Evolutionary conservation across 2,329 filamentous ascomycete species (phyloP).

Genomic region (Mariannaea sp.): DNA sequence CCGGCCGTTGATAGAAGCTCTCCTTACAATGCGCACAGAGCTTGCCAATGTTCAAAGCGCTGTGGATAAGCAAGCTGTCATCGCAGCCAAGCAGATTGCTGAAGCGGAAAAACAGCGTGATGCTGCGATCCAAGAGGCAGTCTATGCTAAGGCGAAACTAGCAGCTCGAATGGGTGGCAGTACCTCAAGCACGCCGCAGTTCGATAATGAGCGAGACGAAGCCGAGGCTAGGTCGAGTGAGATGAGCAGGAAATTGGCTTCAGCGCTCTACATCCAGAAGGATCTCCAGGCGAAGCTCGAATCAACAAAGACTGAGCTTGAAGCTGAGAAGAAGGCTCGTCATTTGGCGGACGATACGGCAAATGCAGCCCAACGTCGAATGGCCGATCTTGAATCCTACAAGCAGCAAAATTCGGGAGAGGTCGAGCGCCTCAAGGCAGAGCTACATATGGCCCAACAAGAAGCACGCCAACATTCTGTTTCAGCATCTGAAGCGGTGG

Average conservation of each 20-base stretch:
- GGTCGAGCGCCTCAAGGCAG: conserved; percentile 81
- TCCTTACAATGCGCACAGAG: conserved; percentile 89
- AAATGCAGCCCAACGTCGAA: conserved; percentile 79
- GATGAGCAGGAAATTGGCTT: conserved; percentile 80
- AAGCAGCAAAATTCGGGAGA: conserved; percentile 84
- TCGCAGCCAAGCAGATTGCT: conserved; percentile 87
- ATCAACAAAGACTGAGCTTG: conserved; percentile 69
- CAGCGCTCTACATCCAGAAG: conserved; percentile 75
- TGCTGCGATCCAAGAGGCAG: conserved; percentile 89
- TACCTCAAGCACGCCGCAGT: conserved; percentile 62
- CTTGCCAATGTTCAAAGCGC: conserved; percentile 86
- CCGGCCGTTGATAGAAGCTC: conserved; percentile 86
- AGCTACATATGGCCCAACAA: conserved; percentile 80
- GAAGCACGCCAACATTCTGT: conserved; percentile 81
- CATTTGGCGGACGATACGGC: conserved; percentile 88
- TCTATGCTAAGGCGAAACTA: conserved; percentile 91
- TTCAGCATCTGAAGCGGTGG: conserved; percentile 75
- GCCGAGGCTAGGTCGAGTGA: conserved; percentile 64
- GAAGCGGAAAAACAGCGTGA: conserved; percentile 95
- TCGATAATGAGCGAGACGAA: conserved; percentile 65
- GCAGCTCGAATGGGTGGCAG: conserved; percentile 75
- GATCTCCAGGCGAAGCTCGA: conserved; percentile 82
- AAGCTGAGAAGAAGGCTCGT: conserved; percentile 79
- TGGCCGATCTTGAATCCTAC: conserved; percentile 81
- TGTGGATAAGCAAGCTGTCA: conserved; percentile 83